Evolutionary conservation across 768 basidiomycete species (phyloP).

Genomic region (Tulasnella sp.): DNA sequence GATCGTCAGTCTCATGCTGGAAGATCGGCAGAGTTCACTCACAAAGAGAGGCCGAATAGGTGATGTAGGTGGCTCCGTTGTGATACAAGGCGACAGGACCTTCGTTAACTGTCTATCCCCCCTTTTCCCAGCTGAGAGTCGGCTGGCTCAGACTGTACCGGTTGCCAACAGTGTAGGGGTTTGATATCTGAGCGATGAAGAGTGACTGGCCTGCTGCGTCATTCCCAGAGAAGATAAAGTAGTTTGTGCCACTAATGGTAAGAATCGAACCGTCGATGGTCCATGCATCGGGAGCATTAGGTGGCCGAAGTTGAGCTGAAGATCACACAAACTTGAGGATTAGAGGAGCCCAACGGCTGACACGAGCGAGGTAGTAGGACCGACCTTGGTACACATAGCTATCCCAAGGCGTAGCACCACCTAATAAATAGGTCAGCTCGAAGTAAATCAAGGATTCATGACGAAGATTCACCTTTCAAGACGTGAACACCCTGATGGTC

Average conservation of each 20-base stretch:
- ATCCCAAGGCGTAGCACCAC: neutral
- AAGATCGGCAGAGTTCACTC: neutral
- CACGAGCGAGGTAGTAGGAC: neutral
- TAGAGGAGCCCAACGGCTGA: neutral
- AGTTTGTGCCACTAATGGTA: neutral
- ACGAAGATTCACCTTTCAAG: neutral
- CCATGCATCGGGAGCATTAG: conserved; percentile 4
- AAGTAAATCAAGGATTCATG: too few species aligned
- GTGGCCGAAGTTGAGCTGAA: neutral
- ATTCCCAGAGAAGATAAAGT: conserved; percentile 17
- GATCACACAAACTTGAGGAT: neutral
- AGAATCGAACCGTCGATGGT: neutral
- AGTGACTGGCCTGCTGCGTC: neutral
- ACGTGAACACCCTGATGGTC: neutral
- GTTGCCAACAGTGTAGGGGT: conserved; percentile 1
- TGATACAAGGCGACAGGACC: neutral
- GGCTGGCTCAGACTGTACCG: neutral
- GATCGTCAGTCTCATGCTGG: too few species aligned
- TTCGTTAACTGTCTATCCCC: neutral
- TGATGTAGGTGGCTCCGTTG: conserved; percentile 9
- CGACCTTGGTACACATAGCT: neutral
- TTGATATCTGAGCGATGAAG: neutral
- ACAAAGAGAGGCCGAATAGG: conserved; percentile 11
- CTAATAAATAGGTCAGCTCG: too few species aligned
- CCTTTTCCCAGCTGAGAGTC: neutral